These are phyloP conservation scores for Thalassiosira mediterranea DNA, from an alignment of 352 stramenopile genomes.

Conservation along the genomic window DNA sequence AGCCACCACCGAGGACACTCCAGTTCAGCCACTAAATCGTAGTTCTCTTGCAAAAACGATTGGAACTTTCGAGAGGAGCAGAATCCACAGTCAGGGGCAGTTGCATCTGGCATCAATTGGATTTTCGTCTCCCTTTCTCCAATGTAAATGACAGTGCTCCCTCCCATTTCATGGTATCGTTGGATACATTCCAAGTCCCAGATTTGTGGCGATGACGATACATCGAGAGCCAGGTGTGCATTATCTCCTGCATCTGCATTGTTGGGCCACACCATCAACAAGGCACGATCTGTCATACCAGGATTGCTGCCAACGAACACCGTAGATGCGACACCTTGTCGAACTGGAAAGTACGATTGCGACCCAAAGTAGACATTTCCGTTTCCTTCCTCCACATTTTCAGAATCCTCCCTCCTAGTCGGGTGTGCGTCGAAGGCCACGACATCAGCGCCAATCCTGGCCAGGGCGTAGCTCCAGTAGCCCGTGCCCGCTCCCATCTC, in stretches of 20 bases:
- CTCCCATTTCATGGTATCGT: conserved; percentile 46
- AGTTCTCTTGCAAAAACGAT: conserved; percentile 41
- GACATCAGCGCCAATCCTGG: conserved; percentile 85
- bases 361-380: conserved; percentile 45
- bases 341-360: conserved; percentile 41
- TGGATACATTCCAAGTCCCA: conserved; percentile 58
- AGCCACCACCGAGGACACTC: conserved; percentile 57
- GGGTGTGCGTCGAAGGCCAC: conserved; percentile 85
- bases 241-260: conserved; percentile 60
- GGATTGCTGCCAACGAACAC: conserved; percentile 30
- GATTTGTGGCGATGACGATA: conserved; percentile 23
- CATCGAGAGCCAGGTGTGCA: conserved; percentile 23
- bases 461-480: conserved; percentile 88
- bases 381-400: not conserved
- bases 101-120: conserved; percentile 23
- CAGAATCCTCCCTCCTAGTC: not conserved
- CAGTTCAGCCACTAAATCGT: conserved; percentile 33
- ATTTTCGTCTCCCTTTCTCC: conserved; percentile 57
- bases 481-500: conserved; percentile 91
- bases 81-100: conserved; percentile 47
- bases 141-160: conserved; percentile 55
- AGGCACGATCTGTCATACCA: conserved; percentile 22
- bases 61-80: conserved; percentile 55
- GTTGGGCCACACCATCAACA: conserved; percentile 65
- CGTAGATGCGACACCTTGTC: conserved; percentile 35